Percentiles rank a stretch among this genome's conserved stretches.
Evolutionary conservation across 768 basidiomycete genomes (phyloP).

Genomic region (Panus rudis): DNA sequence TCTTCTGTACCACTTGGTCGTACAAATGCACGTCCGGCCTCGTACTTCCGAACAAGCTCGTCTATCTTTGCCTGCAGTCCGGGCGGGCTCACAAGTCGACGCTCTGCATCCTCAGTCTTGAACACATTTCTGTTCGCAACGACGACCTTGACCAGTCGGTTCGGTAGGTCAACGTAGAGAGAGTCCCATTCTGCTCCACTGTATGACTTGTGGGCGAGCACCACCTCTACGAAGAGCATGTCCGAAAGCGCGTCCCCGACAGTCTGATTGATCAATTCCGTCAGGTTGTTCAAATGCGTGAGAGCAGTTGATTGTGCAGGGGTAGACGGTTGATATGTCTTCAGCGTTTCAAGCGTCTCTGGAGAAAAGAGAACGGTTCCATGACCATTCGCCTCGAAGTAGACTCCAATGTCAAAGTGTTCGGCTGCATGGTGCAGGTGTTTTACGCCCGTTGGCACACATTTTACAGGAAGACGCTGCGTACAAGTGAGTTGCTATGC

Average conservation of each 20-base stretch:
- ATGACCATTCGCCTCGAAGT: constrained; percentile 99
- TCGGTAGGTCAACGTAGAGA: constrained; percentile 88
- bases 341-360: constrained; percentile 55
- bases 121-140: constrained; percentile 79
- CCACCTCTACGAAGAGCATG: constrained; percentile 89
- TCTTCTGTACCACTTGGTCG: constrained; percentile 97
- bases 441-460: constrained; percentile 95
- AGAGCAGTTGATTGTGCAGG: constrained; percentile 79
- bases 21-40: constrained; percentile 87
- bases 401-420: constrained; percentile 91
- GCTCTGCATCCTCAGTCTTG: constrained; percentile 90
- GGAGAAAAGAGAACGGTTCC: constrained; percentile 94
- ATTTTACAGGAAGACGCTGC: constrained; percentile 88
- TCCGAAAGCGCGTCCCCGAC: constrained; percentile 97
- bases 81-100: constrained; percentile 71
- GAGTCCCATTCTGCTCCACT: constrained; percentile 85
- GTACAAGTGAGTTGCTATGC: background rate
- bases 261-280: constrained; percentile 90
- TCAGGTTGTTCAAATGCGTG: constrained; percentile 68
- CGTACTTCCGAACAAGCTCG: constrained; percentile 67
- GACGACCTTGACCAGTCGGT: constrained; percentile 88
- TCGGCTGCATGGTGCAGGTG: constrained; percentile 97
- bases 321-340: constrained; percentile 63
- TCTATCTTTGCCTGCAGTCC: constrained; percentile 82
- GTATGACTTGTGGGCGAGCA: constrained; percentile 86